Base-by-base conservation (phyloP, 2,329 filamentous ascomycete genomes). In the Epichloe gansuensis region DNA sequence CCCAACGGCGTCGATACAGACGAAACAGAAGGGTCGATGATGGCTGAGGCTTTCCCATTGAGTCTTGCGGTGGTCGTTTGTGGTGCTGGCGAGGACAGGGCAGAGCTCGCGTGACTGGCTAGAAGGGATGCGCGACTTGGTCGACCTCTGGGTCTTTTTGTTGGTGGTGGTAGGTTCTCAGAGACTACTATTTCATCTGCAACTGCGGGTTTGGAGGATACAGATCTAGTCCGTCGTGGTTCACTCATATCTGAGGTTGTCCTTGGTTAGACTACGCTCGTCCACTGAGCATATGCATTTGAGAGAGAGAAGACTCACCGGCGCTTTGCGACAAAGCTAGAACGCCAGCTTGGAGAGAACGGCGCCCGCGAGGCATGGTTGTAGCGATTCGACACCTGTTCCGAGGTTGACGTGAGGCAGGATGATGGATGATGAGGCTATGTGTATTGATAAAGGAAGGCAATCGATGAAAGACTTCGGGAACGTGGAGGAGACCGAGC, bases 281-380 rank as follows among this genome's bases (percentile, higher is more conserved):
- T 47, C 27, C 21, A 25, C n/a, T 15, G 45, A 25, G 36, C 23
- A 27, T n/a, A n/a, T 4, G 9, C 8, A 5, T 8, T 13, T 8
- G 11, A 9, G 15, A 21, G 6, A 40, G 42, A 36, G n/a, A 34
- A 27, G 39, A 12, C 44, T 53, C 5, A 53, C 51, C 43, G 15
- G 38, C 12, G 35, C 17, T 34, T 39, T 42, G 34, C 9, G n/a
- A 15, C 31, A 44, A 34, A 9, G 42, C 36, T 35, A 51, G 41
- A 11, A 43, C 47, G 15, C 49, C 43, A 23, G 15, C n/a, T 47
- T 36, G 59, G 39, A 53, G 38, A 13, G 63, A 60, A 17, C 61
- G 60, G 31, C 64, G 64, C 40, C 63, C 61, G 43, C 62, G 62
- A 60, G 63, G 57, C 64, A 66, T 66, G 41, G 50, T 56, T 45